Percentiles rank a stretch among this genome's conserved stretches.
Evolutionary conservation across 106 monocot genomes (phyloP).

Genomic region (Allium sativum): DNA sequence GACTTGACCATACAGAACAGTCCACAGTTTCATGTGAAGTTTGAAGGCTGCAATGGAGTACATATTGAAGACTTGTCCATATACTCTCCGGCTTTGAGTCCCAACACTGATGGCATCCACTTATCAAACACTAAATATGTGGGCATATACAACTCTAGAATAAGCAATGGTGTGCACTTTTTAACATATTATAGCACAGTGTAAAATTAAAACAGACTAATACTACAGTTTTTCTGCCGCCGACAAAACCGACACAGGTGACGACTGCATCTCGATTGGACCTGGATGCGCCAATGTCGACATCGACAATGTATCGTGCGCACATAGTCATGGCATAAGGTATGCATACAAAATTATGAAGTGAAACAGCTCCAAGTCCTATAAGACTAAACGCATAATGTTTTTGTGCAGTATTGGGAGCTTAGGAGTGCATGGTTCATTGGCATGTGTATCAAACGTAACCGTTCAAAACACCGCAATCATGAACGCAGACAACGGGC

Average conservation of each 20-base stretch:
- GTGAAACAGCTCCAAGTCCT: not conserved
- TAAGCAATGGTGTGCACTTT: constrained; percentile 58
- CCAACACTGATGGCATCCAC: constrained; percentile 95
- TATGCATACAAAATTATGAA: not conserved
- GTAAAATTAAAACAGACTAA: too few species aligned
- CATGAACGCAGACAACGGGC: constrained; percentile 76
- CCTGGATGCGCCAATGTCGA: constrained; percentile 59
- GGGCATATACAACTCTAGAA: constrained; percentile 64
- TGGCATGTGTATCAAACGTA: constrained; percentile 85
- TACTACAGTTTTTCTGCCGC: not conserved
- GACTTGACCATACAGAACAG: constrained; percentile 83
- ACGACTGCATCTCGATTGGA: constrained; percentile 97
- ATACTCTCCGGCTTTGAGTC: constrained; percentile 70
- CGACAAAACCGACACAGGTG: constrained; percentile 26
- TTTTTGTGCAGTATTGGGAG: constrained; percentile 71
- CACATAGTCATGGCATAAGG: constrained; percentile 93
- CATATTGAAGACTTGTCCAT: constrained; percentile 74
- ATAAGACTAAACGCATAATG: not conserved
- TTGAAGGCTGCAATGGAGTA: constrained; percentile 71
- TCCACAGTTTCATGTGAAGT: constrained; percentile 86
- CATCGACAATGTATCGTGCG: constrained; percentile 84
- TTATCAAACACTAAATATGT: constrained; percentile 76
- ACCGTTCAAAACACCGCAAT: constrained; percentile 64
- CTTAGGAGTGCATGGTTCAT: constrained; percentile 75
- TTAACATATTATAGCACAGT: not conserved